Percentiles rank a stretch among this genome's conserved stretches.
Evolutionary conservation across 1,284 basidiomycete genomes (phyloP).

Genomic region (Golubevia pallescens): DNA sequence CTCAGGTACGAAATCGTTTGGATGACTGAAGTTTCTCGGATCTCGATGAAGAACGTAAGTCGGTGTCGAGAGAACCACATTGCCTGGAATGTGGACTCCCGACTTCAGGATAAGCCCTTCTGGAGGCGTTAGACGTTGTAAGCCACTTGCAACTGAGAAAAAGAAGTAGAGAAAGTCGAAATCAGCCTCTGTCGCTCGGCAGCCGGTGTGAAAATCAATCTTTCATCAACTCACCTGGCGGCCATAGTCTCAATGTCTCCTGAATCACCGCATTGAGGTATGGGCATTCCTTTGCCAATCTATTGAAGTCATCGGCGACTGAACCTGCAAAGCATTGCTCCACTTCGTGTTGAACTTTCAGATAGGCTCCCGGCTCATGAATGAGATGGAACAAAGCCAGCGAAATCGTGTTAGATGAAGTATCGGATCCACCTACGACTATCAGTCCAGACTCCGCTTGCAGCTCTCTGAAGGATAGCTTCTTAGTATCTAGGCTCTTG

Average conservation of each 20-base stretch:
- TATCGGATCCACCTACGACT: conserved; percentile 31
- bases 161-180: too few relatives aligned
- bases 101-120: background rate
- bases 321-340: conserved; percentile 16
- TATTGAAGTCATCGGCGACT: conserved; percentile 14
- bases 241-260: conserved; percentile 26
- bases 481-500: conserved; percentile 3
- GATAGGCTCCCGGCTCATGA: conserved; percentile 12
- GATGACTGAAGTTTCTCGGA: conserved; percentile 20
- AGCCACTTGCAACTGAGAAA: conserved; percentile 15
- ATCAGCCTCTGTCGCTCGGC: too few relatives aligned
- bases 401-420: conserved; percentile 21
- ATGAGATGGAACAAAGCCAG: conserved; percentile 23
- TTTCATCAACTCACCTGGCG: conserved; percentile 4
- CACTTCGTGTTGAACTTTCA: conserved; percentile 14
- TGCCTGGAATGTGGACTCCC: conserved; percentile 12
- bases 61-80: conserved; percentile 20
- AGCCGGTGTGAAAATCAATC: too few relatives aligned
- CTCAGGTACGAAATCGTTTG: conserved; percentile 20
- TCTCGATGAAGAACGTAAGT: conserved; percentile 25
- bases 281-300: conserved; percentile 17
- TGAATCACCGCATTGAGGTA: conserved; percentile 31
- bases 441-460: conserved; percentile 24
- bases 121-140: conserved; percentile 17
- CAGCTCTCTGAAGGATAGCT: conserved; percentile 11